A percentile compares a stretch with the other conserved stretches of the same genome.
Conservation (phyloP, 2,329 filamentous ascomycete species). For the Exophiala viscosa region DNA sequence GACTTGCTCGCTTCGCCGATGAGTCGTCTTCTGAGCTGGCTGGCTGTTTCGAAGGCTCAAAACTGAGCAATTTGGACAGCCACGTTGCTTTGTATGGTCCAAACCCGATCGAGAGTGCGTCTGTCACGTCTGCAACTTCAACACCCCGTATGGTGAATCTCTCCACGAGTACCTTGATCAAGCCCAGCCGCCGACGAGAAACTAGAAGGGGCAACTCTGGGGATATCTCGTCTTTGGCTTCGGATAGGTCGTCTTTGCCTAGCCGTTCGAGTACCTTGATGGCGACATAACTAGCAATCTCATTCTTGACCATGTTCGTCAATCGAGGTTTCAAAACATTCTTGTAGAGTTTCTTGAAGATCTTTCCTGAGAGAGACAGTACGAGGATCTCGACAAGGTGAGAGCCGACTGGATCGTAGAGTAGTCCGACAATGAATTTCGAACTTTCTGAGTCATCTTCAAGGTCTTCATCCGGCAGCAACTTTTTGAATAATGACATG, state of each 20-base stretch:
- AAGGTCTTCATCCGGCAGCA: conserved; percentile 77
- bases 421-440: conserved; percentile 76
- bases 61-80: conserved; percentile 58
- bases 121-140: conserved; percentile 54
- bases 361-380: conserved; percentile 72
- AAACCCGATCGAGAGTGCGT: conserved; percentile 58
- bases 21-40: conserved; percentile 46
- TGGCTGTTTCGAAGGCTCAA: conserved; percentile 48
- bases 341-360: conserved; percentile 84
- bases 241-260: conserved; percentile 77
- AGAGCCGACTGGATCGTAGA: conserved; percentile 89
- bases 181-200: conserved; percentile 69
- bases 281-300: conserved; percentile 83
- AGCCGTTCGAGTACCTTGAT: conserved; percentile 78
- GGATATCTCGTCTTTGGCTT: conserved; percentile 66
- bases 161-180: conserved; percentile 79
- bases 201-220: conserved; percentile 71
- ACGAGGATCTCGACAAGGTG: conserved; percentile 85
- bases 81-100: conserved; percentile 48
- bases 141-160: conserved; percentile 68
- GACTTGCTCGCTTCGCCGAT: conserved; percentile 42
- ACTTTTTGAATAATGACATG: conserved; percentile 67
- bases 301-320: conserved; percentile 77
- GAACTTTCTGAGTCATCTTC: conserved; percentile 69
- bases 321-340: conserved; percentile 77